Evolutionary conservation across 176 grass and related monocot genomes (phyloP).

Genomic region (Cenchrus purpureus): DNA sequence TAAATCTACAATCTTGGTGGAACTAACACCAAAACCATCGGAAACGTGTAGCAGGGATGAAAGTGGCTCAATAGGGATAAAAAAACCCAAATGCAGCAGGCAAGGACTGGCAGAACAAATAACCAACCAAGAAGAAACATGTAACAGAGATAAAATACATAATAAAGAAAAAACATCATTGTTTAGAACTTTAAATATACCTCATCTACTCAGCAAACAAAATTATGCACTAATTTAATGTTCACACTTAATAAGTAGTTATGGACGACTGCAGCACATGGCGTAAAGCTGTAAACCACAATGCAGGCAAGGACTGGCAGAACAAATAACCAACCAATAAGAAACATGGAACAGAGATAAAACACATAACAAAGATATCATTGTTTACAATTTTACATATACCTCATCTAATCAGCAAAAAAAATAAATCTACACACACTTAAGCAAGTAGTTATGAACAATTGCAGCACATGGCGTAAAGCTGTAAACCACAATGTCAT

Average conservation of each 20-base stretch:
- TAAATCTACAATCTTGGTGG: neutral
- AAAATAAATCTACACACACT: neutral
- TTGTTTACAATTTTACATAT: neutral
- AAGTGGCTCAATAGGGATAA: too few relatives aligned
- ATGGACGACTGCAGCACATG: too few relatives aligned
- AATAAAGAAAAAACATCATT: too few relatives aligned
- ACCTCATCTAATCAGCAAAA: neutral
- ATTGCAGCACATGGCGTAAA: neutral
- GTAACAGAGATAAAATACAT: too few relatives aligned
- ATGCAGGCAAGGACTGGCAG: neutral
- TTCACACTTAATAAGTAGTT: too few relatives aligned
- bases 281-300: too few relatives aligned
- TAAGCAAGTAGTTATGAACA: neutral
- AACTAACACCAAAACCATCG: neutral
- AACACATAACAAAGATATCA: too few relatives aligned
- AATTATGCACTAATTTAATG: too few relatives aligned
- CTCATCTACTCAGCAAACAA: too few relatives aligned
- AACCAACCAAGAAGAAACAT: neutral
- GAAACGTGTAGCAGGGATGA: neutral
- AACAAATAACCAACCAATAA: neutral
- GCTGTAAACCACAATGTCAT: too few relatives aligned
- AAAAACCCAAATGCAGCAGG: too few relatives aligned
- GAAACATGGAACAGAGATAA: neutral
- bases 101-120: neutral
- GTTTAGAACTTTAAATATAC: too few relatives aligned